Conservation (phyloP, 495 filamentous ascomycete species). For the Penicillium tannophilum region DNA sequence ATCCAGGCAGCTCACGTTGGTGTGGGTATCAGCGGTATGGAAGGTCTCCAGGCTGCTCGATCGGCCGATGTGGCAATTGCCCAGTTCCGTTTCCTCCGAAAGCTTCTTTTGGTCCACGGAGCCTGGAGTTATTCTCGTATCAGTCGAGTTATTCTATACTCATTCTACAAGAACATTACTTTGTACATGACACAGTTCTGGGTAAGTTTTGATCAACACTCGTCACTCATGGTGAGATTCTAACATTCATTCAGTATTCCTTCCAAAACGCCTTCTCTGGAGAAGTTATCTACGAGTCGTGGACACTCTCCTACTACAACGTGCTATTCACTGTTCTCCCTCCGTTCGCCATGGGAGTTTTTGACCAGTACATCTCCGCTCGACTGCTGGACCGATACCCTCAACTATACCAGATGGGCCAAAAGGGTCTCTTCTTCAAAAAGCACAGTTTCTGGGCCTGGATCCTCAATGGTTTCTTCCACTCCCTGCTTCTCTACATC, state of each 20-base stretch:
- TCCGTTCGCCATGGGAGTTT: constrained; percentile 93
- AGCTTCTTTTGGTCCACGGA: constrained; percentile 93
- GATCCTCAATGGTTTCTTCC: constrained; percentile 93
- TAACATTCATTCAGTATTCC: constrained; percentile 67
- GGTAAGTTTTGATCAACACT: constrained; percentile 53
- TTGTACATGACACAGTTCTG: constrained; percentile 99
- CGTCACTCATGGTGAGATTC: constrained; percentile 3
- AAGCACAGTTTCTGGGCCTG: constrained; percentile 89
- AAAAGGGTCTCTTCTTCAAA: constrained; percentile 91
- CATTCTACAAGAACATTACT: constrained; percentile 99
- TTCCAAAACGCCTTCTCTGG: constrained; percentile 99
- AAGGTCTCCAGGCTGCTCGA: constrained; percentile 97
- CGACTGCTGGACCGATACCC: constrained; percentile 96
- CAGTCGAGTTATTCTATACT: constrained; percentile 94
- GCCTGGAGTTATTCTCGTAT: constrained; percentile 98
- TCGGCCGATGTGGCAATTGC: constrained; percentile 95
- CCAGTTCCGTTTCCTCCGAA: constrained; percentile 94
- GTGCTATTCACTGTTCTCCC: constrained; percentile 96
- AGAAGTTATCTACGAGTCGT: constrained; percentile 98
- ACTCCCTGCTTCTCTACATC: constrained; percentile 89
- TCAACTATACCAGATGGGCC: constrained; percentile 90
- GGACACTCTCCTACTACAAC: constrained; percentile 99
- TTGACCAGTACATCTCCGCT: constrained; percentile 97
- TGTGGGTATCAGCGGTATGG: constrained; percentile 95
- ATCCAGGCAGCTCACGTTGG: constrained; percentile 99